phyloP scores from a whole-genome alignment of 352 stramenopile species.

The Globisporangium lucens region DNA sequence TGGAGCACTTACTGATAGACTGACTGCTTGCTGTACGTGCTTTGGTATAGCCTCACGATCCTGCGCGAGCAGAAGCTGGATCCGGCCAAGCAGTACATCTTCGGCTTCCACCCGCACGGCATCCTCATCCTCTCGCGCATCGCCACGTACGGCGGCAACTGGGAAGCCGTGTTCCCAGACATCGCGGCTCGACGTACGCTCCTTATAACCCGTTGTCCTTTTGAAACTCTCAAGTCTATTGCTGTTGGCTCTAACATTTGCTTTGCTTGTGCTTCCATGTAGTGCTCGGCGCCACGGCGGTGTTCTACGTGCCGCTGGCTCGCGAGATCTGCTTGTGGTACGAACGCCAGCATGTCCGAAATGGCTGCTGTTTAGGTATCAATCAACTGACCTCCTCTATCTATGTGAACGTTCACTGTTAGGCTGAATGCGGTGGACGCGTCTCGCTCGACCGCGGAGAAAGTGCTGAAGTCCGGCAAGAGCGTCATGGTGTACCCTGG shows the following conservation, averaged over 20 bases:
- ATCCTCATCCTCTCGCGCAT: slow-evolving; percentile 45
- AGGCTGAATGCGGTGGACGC: slow-evolving; percentile 68
- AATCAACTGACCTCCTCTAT: too few species aligned
- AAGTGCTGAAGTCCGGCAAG: slow-evolving; percentile 60
- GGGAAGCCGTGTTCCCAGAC: slow-evolving; percentile 29
- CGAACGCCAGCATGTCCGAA: too few species aligned
- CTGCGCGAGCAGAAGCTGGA: slow-evolving; percentile 34
- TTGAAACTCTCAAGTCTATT: too few species aligned
- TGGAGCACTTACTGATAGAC: too few species aligned
- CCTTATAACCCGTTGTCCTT: too few species aligned
- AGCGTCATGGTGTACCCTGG: slow-evolving; percentile 76
- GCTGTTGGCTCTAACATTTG: too few species aligned
- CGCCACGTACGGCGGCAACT: slow-evolving; percentile 35
- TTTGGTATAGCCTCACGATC: too few species aligned
- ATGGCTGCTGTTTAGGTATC: neutral
- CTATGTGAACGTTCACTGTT: neutral
- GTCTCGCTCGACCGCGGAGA: slow-evolving; percentile 67
- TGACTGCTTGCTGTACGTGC: too few species aligned
- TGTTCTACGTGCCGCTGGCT: slow-evolving; percentile 21
- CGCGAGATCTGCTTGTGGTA: slow-evolving; percentile 24
- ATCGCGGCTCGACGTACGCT: slow-evolving; percentile 21
- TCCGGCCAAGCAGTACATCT: slow-evolving; percentile 26
- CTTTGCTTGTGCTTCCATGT: neutral
- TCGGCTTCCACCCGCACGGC: slow-evolving; percentile 43
- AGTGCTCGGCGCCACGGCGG: slow-evolving; percentile 15